Conservation (phyloP, 78 protist species). For the Monocercomonoides exilis region DNA sequence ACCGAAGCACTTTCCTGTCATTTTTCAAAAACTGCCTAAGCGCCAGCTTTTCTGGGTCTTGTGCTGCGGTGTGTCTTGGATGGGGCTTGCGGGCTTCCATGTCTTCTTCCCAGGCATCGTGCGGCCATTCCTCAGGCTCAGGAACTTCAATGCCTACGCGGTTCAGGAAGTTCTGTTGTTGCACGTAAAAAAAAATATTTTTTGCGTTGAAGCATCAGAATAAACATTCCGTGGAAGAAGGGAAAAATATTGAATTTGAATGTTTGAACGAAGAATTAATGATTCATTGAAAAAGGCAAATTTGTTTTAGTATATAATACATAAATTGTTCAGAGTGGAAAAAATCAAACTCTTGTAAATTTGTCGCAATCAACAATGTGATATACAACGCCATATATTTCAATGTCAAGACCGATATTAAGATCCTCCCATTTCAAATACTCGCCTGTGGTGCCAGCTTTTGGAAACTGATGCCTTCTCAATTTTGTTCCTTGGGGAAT, state of each 20-base stretch:
- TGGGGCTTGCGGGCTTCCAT: neutral
- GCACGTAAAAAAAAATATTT: no score
- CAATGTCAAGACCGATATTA: constrained; percentile 33
- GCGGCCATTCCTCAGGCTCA: neutral
- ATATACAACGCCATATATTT: constrained; percentile 28
- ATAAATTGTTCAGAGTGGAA: neutral
- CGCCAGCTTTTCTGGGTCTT: neutral
- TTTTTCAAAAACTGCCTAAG: constrained; percentile 33
- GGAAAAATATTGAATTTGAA: constrained; percentile 18
- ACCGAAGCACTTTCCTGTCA: constrained; percentile 60
- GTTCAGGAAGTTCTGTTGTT: neutral
- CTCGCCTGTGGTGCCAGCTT: constrained; percentile 2
- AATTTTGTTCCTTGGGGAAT: constrained; percentile 48
- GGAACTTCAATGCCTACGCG: neutral
- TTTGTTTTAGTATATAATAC: no score
- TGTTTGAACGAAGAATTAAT: neutral
- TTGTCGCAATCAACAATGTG: constrained; percentile 28
- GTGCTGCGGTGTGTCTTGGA: neutral
- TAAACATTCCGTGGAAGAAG: neutral
- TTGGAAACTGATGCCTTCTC: constrained; percentile 25
- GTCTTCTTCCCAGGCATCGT: neutral
- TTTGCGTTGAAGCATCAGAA: no score
- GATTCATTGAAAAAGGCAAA: neutral
- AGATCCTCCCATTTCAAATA: constrained; percentile 23
- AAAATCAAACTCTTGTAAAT: constrained; percentile 30